These are phyloP conservation scores for Fusarium dimerum DNA, from an alignment of 2,329 filamentous ascomycete genomes.

Conservation along the genomic window DNA sequence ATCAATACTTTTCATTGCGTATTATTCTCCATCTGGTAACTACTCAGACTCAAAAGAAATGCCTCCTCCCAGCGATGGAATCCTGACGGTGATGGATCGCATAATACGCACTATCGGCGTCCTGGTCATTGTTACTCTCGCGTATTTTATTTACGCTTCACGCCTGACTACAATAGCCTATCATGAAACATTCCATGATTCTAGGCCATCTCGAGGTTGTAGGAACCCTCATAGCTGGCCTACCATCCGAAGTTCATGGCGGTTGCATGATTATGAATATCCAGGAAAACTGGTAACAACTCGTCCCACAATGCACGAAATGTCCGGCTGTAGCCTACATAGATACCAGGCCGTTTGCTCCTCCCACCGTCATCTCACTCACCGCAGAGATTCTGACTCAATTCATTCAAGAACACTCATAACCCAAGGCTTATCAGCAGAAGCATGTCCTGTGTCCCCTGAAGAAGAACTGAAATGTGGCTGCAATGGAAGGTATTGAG, in stretches of 20 bases:
- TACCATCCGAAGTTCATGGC: slow-evolving; percentile 17
- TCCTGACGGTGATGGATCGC: too few species aligned
- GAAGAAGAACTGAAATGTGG: slow-evolving; percentile 34
- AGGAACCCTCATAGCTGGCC: slow-evolving; percentile 6
- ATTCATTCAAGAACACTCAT: slow-evolving; percentile 21
- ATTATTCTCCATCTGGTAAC: too few species aligned
- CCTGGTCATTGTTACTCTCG: too few species aligned
- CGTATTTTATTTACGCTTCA: too few species aligned
- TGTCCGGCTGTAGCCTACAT: slow-evolving; percentile 30
- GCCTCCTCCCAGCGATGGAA: too few species aligned
- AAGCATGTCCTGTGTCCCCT: slow-evolving; percentile 30
- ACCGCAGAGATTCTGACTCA: slow-evolving; percentile 21
- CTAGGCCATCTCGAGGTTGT: slow-evolving; percentile 18
- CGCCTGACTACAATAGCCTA: slow-evolving; percentile 3
- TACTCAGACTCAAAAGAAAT: too few species aligned
- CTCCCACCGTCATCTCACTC: slow-evolving; percentile 18
- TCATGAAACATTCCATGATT: slow-evolving; percentile 23
- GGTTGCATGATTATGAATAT: slow-evolving; percentile 16
- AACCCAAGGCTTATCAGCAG: slow-evolving; percentile 30
- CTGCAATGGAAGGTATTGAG: slow-evolving; percentile 31
- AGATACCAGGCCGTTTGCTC: slow-evolving; percentile 32
- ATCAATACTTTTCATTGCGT: too few species aligned
- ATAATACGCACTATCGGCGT: too few species aligned
- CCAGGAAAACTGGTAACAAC: slow-evolving; percentile 16
- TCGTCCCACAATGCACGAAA: slow-evolving; percentile 18